A percentile compares a stretch with the other conserved stretches of the same genome.
These are phyloP conservation scores for Coemansia sp. DNA, from an alignment of 371 early-diverging fungal species.

Conservation along the genomic window DNA sequence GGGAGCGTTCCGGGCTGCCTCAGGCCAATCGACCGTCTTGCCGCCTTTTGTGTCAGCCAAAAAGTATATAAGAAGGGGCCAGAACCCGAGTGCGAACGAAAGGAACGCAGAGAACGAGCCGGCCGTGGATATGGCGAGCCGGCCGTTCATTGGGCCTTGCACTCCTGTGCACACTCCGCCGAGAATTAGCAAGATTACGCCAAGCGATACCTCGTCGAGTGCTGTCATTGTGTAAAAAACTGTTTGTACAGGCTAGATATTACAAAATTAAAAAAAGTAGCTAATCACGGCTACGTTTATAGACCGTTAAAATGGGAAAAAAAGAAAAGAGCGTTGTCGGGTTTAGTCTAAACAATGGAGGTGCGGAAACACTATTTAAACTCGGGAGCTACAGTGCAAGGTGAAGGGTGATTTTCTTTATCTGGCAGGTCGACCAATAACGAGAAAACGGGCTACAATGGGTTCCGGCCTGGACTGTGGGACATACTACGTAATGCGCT, in stretches of 20 bases:
- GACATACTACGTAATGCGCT: too few relatives aligned
- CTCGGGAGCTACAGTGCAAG: too few relatives aligned
- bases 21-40: slow-evolving; percentile 39
- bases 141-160: slow-evolving; percentile 49
- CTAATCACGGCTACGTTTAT: neutral
- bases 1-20: slow-evolving; percentile 21
- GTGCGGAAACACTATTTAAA: too few relatives aligned
- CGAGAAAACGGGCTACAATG: too few relatives aligned
- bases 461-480: too few relatives aligned
- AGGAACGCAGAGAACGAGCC: slow-evolving; percentile 48
- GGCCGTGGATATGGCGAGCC: slow-evolving; percentile 39
- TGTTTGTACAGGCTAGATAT: slow-evolving; percentile 5
- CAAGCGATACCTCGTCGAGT: slow-evolving; percentile 34
- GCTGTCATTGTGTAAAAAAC: slow-evolving; percentile 14
- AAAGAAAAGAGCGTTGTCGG: neutral
- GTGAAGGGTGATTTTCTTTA: too few relatives aligned
- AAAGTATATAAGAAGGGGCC: slow-evolving; percentile 49
- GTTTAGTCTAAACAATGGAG: neutral
- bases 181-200: slow-evolving; percentile 46
- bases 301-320: neutral
- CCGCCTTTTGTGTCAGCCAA: slow-evolving; percentile 47
- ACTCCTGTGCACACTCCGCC: slow-evolving; percentile 45
- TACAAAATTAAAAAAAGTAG: slow-evolving; percentile 2
- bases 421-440: too few relatives aligned
- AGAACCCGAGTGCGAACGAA: slow-evolving; percentile 49